These are phyloP conservation scores for Saposhnikovia divaricata DNA, from an alignment of 129 eudicot species.

Conservation along the genomic window DNA sequence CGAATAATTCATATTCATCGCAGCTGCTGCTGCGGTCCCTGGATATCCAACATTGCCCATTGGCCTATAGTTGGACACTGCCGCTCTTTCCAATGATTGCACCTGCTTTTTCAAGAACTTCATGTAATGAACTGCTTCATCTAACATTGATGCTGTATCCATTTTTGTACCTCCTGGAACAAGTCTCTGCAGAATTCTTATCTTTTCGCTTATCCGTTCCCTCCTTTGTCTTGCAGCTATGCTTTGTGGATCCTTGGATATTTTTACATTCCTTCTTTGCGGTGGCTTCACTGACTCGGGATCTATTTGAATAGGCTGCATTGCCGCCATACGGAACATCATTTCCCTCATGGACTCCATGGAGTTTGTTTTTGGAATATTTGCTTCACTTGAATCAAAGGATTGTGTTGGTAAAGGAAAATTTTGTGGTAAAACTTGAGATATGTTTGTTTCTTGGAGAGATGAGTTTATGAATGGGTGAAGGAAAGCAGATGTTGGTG, in stretches of 20 bases:
- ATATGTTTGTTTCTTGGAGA: slow-evolving; percentile 7
- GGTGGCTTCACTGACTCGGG: slow-evolving; percentile 89
- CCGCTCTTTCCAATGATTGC: slow-evolving; percentile 58
- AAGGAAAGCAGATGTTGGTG: slow-evolving; percentile 18
- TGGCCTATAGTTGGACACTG: slow-evolving; percentile 25
- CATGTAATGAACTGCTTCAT: slow-evolving; percentile 86
- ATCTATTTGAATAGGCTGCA: slow-evolving; percentile 90
- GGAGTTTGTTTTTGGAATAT: slow-evolving; percentile 28
- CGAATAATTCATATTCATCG: slow-evolving; percentile 14
- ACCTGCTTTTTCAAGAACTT: slow-evolving; percentile 81
- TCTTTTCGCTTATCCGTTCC: slow-evolving; percentile 88
- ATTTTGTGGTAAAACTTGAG: slow-evolving; percentile 14
- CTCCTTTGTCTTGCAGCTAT: slow-evolving; percentile 87
- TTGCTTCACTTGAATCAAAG: slow-evolving; percentile 5
- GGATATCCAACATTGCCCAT: slow-evolving; percentile 5
- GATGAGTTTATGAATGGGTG: slow-evolving; percentile 30
- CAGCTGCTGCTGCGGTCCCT: not conserved
- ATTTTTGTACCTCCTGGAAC: slow-evolving; percentile 94
- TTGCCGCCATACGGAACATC: slow-evolving; percentile 80
- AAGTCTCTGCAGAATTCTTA: slow-evolving; percentile 76
- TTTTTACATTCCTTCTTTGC: slow-evolving; percentile 70
- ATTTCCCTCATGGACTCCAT: slow-evolving; percentile 88
- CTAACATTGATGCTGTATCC: slow-evolving; percentile 95
- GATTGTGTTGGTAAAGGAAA: slow-evolving; percentile 2
- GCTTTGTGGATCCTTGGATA: slow-evolving; percentile 82